Conservation (phyloP, 768 basidiomycete genomes). For the Rickenella mellea region DNA sequence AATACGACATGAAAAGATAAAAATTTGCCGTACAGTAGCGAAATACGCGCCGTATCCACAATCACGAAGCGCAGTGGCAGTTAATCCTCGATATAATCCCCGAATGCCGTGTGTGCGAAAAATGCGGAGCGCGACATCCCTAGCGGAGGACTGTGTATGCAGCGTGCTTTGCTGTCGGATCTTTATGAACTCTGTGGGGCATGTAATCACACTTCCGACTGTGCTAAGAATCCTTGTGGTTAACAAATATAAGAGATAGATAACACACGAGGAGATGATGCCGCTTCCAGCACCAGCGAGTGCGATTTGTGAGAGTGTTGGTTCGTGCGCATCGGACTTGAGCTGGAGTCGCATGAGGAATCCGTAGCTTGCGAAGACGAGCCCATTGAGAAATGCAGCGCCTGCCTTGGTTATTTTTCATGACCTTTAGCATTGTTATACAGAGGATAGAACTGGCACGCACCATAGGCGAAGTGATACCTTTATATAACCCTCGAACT, state of each 20-base stretch:
- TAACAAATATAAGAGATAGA: constrained; percentile 1
- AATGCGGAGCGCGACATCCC: constrained; percentile 47
- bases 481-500: constrained; percentile 62
- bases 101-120: constrained; percentile 43
- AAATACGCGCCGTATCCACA: constrained; percentile 85
- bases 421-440: not conserved
- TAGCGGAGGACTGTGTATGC: constrained; percentile 25
- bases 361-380: constrained; percentile 80
- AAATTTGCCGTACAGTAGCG: constrained; percentile 41
- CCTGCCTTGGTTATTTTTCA: constrained; percentile 35
- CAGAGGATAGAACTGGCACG: constrained; percentile 12
- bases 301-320: constrained; percentile 62
- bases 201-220: constrained; percentile 52
- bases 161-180: constrained; percentile 66
- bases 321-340: constrained; percentile 32
- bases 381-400: constrained; percentile 71
- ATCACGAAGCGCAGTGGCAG: constrained; percentile 68
- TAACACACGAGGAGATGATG: constrained; percentile 63
- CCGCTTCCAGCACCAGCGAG: constrained; percentile 79
- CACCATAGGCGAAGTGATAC: constrained; percentile 74
- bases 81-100: constrained; percentile 71
- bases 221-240: not conserved
- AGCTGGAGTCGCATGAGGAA: constrained; percentile 66
- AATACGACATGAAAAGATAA: constrained; percentile 1
- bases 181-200: constrained; percentile 84